Evolutionary conservation across 129 eudicot species (phyloP), one percentile per base, ranked within the genome.

Genomic region (Pulicaria dysenterica): DNA sequence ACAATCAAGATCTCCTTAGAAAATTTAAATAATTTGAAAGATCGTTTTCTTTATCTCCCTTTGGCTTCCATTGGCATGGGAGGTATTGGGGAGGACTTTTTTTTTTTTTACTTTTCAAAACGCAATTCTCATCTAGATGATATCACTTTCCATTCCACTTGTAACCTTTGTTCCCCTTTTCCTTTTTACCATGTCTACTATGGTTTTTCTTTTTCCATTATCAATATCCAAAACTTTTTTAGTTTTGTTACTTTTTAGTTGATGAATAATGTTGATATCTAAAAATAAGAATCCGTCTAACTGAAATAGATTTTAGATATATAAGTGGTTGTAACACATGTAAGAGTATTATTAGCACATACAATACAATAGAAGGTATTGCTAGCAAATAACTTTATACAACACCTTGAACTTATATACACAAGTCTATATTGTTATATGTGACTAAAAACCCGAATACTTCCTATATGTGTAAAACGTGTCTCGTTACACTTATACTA

Each of bases 21-120:
- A 19, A 39, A 58, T 4, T 10, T 5, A 14, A n/a, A 5, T 45
- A 42, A 8, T 17, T 49, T 41, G 46, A 42, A 53, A 43, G 39
- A 66, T 57, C 6, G 48, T 57, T 16, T 31, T 56, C 63, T 39
- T 58, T 24, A 24, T 24, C 31, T 24, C 31, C 2, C 2, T 57
- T 77, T 34, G 39, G 69, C 15, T 60, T 77, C 45, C 49, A 31
- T 77, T 49, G 42, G 68, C 65, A 42, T 77, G 70, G 77, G 57
- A 61, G 34, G 70, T 47, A 38, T 53, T 51, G 17, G 42, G 12
- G 40, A 7, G 5, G 19, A 16, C 57, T n/a, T n/a, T n/a, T n/a
- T n/a, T 4, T 36, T 45, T 46, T 49, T 59, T 58, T 5, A 41
- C 36, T 77, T 68, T 48, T 37, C 11, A 24, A 24, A 24, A 24